A percentile compares a stretch with the other conserved stretches of the same genome.
Conservation (phyloP, 129 eudicot genomes). For the Chrysanthemum seticuspe region DNA sequence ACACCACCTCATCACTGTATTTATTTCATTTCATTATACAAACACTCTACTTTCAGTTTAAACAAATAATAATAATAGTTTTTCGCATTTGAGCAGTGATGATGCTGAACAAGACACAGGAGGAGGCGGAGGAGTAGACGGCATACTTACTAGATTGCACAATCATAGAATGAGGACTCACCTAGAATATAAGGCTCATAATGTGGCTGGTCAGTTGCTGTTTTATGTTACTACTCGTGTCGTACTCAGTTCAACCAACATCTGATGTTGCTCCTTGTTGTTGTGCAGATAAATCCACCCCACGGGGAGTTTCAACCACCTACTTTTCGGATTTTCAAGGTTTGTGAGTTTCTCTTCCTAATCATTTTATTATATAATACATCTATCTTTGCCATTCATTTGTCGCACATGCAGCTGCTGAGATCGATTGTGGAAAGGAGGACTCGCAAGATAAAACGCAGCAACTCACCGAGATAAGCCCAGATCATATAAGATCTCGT, state of each 20-base stretch:
- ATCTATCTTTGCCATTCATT: not conserved
- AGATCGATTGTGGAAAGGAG: constrained; percentile 37
- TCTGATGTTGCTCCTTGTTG: no score
- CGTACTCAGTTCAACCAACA: not conserved
- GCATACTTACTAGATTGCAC: constrained; percentile 71
- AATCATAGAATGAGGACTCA: constrained; percentile 44
- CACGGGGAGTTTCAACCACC: not conserved
- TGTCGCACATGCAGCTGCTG: constrained; percentile 55
- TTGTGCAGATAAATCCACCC: not conserved
- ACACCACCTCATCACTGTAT: constrained; percentile 41
- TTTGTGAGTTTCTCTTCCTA: not conserved
- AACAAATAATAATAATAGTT: not conserved
- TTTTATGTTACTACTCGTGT: not conserved
- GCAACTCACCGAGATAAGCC: constrained; percentile 15
- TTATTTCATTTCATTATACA: not conserved
- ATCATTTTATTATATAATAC: not conserved
- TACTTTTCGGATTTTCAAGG: not conserved
- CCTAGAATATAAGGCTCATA: constrained; percentile 7
- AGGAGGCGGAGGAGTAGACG: constrained; percentile 35
- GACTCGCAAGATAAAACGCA: constrained; percentile 23
- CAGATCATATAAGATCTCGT: constrained; percentile 47
- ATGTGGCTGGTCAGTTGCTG: constrained; percentile 36
- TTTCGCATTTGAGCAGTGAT: constrained; percentile 40
- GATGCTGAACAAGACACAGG: constrained; percentile 38
- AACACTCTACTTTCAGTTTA: not conserved